Base-by-base conservation (phyloP, 2,329 filamentous ascomycete species). In the Ampelomyces quisqualis region DNA sequence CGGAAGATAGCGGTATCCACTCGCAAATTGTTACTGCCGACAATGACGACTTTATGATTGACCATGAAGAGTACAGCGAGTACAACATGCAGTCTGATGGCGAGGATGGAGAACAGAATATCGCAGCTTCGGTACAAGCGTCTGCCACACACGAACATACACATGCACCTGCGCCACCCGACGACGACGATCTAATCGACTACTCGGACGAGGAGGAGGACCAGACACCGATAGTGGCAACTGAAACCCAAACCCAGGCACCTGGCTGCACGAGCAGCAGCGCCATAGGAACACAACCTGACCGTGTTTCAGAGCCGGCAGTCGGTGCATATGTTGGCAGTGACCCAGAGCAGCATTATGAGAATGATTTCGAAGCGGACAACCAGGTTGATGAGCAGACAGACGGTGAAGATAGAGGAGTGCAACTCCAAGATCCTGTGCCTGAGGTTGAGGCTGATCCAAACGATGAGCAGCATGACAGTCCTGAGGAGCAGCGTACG, bases 11-110 rank as follows among this genome's bases (percentile, higher is more conserved):
- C n/a, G 62, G 43, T 11, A 23, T 48, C 13, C 55, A 59, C 20
- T 27, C 44, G 9, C 48, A 58, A 15, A 42, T 51, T 11, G 44
- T 34, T 4, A 17, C 45, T 8, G 41, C 43, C 11, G 55, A 62
- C 22, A 53, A 60, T 34, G 67, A 70, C 41, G 66, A 70, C 32
- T 59, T 64, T 38, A 70, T 70, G 67, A 53, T 55, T 22, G 68
- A 70, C 42, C 47, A 62, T 17, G 65, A 66, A 14, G 58, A 60
- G 20, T 36, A 58, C 6, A 57, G 63, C 5, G 55, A 63, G 26
- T 58, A 63, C 30, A 45, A 53, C 28, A 38, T 50, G 23, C 43
- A 49, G 20, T 35, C 50, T 21, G 47, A 39, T 17, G 51, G 46
- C 22, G 45, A 51, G 10, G 44, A 26, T 9, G 26, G 37, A 4